These are phyloP conservation scores for Thuidium tamariscinum DNA, from an alignment of 225 moss, liverwort and hornwort species.

Conservation along the genomic window DNA sequence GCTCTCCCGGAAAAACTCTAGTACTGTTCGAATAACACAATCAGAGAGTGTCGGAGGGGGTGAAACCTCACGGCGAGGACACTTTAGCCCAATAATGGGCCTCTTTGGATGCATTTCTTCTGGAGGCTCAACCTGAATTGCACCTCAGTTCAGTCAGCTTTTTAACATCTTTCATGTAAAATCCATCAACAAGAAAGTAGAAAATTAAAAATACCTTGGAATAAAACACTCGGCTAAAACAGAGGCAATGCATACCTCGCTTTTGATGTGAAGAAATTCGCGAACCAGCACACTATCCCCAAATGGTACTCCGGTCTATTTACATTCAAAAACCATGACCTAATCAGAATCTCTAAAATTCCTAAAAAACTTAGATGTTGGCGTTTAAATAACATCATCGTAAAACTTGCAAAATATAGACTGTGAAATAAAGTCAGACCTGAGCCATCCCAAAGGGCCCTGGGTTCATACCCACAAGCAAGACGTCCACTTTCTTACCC, in stretches of 20 bases:
- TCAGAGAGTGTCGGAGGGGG: neutral
- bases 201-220: too few relatives aligned
- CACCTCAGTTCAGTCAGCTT: neutral
- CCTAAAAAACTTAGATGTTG: neutral
- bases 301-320: slow-evolving; percentile 62
- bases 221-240: neutral
- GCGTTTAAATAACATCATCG: neutral
- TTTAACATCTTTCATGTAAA: neutral
- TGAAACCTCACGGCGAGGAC: slow-evolving; percentile 51
- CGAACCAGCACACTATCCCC: slow-evolving; percentile 51
- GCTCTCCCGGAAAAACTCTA: neutral
- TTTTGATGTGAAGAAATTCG: slow-evolving; percentile 44
- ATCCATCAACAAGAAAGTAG: neutral
- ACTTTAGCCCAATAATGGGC: slow-evolving; percentile 46
- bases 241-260: slow-evolving; percentile 13
- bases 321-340: neutral
- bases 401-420: neutral
- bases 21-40: neutral
- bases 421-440: slow-evolving; percentile 13
- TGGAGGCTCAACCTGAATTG: slow-evolving; percentile 29
- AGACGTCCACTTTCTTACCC: slow-evolving; percentile 49
- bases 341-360: neutral
- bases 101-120: slow-evolving; percentile 49
- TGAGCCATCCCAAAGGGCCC: slow-evolving; percentile 66
- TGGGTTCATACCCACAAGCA: slow-evolving; percentile 62